These are phyloP conservation scores for Penicillium tannophilum DNA, from an alignment of 495 filamentous ascomycete species.

Conservation along the genomic window DNA sequence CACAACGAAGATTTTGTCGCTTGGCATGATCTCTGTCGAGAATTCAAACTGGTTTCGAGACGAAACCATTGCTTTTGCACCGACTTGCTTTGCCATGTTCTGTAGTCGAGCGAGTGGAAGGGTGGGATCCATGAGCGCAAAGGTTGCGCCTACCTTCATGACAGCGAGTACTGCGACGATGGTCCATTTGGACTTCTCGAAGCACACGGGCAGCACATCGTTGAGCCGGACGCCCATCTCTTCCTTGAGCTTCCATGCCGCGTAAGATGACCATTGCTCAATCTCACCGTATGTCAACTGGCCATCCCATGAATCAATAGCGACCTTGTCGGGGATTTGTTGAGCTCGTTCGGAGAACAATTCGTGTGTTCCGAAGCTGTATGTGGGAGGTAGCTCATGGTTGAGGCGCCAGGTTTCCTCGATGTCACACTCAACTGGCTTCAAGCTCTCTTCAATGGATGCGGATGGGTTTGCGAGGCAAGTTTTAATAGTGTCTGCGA, in stretches of 20 bases:
- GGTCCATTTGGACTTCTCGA: constrained; percentile 53
- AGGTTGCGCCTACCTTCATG: constrained; percentile 45
- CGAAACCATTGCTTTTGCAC: constrained; percentile 36
- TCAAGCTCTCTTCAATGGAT: constrained; percentile 29
- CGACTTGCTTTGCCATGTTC: constrained; percentile 38
- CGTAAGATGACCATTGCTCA: constrained; percentile 35
- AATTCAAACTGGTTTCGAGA: constrained; percentile 32
- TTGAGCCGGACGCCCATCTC: constrained; percentile 32
- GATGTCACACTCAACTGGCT: constrained; percentile 31
- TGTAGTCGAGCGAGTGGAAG: constrained; percentile 42
- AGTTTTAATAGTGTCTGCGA: constrained; percentile 33
- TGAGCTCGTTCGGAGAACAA: constrained; percentile 41
- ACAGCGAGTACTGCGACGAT: constrained; percentile 46
- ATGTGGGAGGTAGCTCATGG: constrained; percentile 29
- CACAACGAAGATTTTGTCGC: constrained; percentile 31
- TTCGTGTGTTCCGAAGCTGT: constrained; percentile 49
- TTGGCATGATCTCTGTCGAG: constrained; percentile 29
- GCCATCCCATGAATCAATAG: constrained; percentile 52
- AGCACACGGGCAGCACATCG: constrained; percentile 45
- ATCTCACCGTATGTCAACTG: constrained; percentile 48
- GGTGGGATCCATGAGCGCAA: constrained; percentile 42
- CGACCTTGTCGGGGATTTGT: constrained; percentile 35
- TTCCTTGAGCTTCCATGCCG: constrained; percentile 30
- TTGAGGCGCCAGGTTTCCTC: constrained; percentile 40
- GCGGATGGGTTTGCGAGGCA: constrained; percentile 26